Conservation (phyloP, 2,329 filamentous ascomycete species). For the Orbilia blumenaviensis region DNA sequence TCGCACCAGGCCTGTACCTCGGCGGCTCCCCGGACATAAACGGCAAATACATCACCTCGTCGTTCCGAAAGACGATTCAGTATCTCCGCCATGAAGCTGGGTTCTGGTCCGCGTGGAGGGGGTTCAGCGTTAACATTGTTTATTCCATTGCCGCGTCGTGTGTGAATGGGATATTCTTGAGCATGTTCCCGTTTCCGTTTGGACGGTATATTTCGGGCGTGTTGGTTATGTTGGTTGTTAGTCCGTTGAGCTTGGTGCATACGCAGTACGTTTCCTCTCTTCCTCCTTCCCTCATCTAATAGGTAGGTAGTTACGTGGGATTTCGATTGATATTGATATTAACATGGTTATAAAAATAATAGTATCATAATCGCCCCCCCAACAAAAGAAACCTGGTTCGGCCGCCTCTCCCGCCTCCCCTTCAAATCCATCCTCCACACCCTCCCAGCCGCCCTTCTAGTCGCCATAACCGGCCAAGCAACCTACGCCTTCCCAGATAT, state of each 20-base stretch:
- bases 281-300: conserved; percentile 21
- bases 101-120: conserved; percentile 74
- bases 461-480: conserved; percentile 66
- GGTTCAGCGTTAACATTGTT: conserved; percentile 66
- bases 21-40: conserved; percentile 63
- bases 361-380: conserved; percentile 77
- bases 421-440: conserved; percentile 74
- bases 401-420: conserved; percentile 73
- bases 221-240: conserved; percentile 69
- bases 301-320: too few relatives aligned
- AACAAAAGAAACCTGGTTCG: conserved; percentile 71
- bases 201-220: conserved; percentile 67
- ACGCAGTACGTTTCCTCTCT: conserved; percentile 69
- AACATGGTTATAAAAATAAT: background rate
- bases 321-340: background rate
- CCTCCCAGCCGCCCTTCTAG: conserved; percentile 72
- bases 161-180: conserved; percentile 64
- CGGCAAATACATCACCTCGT: conserved; percentile 68
- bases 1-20: conserved; percentile 62
- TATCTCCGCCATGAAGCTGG: conserved; percentile 74
- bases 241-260: conserved; percentile 79
- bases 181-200: conserved; percentile 61
- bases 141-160: conserved; percentile 64
- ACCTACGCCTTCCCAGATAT: conserved; percentile 57
- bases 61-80: conserved; percentile 68